A percentile compares a stretch with the other conserved stretches of the same genome.
Evolutionary conservation across 129 eudicot species (phyloP).

Genomic region (Pittosporum tobira): DNA sequence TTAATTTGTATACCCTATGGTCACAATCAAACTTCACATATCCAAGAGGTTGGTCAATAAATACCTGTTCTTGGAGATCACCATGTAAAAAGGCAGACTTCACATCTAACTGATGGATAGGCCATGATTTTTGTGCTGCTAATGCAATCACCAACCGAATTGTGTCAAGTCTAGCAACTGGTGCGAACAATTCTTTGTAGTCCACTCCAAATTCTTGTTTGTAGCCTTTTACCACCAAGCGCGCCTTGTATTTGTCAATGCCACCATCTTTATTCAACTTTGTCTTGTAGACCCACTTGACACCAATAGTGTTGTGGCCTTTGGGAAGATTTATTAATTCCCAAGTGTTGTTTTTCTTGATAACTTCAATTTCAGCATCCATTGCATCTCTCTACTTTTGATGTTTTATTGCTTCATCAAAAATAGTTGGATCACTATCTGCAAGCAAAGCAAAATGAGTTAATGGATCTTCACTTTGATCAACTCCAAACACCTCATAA

Average conservation of each 20-base stretch:
- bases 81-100: not conserved
- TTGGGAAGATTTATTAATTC: not conserved
- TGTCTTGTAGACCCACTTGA: conserved; percentile 8
- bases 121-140: too few species aligned
- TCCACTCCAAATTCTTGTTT: not conserved
- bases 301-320: not conserved
- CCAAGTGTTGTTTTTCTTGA: not conserved
- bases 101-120: not conserved
- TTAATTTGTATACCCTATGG: not conserved
- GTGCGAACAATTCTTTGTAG: too few species aligned
- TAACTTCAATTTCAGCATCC: conserved; percentile 1
- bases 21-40: not conserved
- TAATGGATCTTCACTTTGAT: not conserved
- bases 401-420: not conserved
- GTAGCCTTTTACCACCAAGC: not conserved
- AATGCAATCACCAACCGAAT: too few species aligned
- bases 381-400: not conserved
- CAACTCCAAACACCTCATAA: not conserved
- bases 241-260: not conserved
- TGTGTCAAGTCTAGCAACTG: too few species aligned
- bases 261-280: not conserved
- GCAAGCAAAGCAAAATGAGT: not conserved
- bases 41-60: not conserved
- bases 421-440: not conserved
- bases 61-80: not conserved